Conservation (phyloP, 345 rosid species). For the Eucalyptus pauciflora region DNA sequence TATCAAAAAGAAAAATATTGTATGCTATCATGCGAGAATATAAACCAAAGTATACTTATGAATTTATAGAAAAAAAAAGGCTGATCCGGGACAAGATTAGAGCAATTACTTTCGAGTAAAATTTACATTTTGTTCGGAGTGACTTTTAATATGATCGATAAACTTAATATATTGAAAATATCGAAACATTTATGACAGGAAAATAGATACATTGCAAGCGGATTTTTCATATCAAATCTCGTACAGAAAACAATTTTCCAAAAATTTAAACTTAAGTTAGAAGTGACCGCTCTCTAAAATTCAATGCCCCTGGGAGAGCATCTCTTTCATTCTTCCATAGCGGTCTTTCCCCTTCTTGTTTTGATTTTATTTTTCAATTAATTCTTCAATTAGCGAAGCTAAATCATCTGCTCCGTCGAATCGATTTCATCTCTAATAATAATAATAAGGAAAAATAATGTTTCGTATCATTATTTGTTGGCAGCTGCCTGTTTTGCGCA, state of each 20-base stretch:
- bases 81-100: background rate
- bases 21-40: background rate
- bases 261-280: background rate
- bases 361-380: background rate
- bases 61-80: background rate
- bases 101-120: background rate
- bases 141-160: background rate
- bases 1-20: background rate
- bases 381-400: background rate
- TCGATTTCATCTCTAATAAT: background rate
- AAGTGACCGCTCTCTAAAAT: background rate
- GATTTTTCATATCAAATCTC: background rate
- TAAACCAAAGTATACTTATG: background rate
- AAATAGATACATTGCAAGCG: background rate
- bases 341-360: background rate
- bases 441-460: background rate
- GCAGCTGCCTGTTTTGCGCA: background rate
- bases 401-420: background rate
- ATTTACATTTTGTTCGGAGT: background rate
- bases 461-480: background rate
- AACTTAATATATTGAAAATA: background rate
- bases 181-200: background rate
- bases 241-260: background rate
- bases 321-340: background rate
- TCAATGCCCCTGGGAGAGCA: background rate